phyloP scores from a whole-genome alignment of 768 basidiomycete species.

The Boletellus emodensis region DNA sequence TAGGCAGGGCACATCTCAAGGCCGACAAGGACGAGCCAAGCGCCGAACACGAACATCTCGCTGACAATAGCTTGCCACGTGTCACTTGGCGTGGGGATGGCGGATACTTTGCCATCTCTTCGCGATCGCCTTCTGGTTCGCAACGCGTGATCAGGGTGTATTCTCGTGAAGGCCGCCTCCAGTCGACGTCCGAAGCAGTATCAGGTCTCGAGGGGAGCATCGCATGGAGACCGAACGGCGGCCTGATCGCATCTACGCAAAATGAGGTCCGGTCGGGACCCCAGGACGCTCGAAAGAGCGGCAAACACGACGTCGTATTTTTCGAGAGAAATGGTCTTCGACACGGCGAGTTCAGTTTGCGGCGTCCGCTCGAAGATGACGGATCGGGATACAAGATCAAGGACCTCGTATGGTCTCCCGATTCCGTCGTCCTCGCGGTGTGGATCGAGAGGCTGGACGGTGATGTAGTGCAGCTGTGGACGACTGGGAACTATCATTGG shows the following conservation, averaged over 20 bases:
- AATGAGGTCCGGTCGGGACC: constrained; percentile 71
- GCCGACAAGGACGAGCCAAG: constrained; percentile 51
- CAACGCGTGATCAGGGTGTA: constrained; percentile 29
- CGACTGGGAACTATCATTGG: constrained; percentile 94
- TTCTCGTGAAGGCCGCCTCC: constrained; percentile 54
- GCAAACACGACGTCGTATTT: constrained; percentile 83
- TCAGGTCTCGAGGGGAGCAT: constrained; percentile 76
- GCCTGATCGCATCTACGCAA: constrained; percentile 78
- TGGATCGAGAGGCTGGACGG: constrained; percentile 72
- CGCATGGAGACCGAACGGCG: constrained; percentile 87
- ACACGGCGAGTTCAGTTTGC: constrained; percentile 82
- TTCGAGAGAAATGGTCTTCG: constrained; percentile 94
- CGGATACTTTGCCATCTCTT: constrained; percentile 80
- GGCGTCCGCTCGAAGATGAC: constrained; percentile 32
- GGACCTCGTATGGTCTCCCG: constrained; percentile 83
- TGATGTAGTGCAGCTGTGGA: constrained; percentile 93
- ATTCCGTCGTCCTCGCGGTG: constrained; percentile 78
- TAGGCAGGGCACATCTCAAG: constrained; percentile 63
- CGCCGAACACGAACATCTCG: constrained; percentile 51
- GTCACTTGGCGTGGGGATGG: constrained; percentile 96
- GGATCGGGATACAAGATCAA: constrained; percentile 69
- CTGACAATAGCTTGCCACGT: constrained; percentile 67
- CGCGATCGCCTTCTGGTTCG: constrained; percentile 45
- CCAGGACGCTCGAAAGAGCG: constrained; percentile 60
- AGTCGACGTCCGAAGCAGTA: constrained; percentile 81